phyloP scores from a whole-genome alignment of 768 basidiomycete species.

The Coprinellus micaceus region DNA sequence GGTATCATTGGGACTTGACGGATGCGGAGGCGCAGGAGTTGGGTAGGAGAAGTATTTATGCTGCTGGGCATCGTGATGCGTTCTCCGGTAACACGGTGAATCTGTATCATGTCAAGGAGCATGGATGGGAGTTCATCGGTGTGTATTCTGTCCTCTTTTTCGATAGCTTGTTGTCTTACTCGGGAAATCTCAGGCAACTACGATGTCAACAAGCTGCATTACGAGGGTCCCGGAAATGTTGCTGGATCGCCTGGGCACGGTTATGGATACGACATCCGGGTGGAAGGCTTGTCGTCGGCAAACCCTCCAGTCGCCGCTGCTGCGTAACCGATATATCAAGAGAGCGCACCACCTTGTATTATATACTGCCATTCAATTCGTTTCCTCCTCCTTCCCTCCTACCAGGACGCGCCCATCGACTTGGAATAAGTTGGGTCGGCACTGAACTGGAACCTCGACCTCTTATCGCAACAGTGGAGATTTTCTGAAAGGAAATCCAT shows the following conservation, averaged over 20 bases:
- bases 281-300: slow-evolving; percentile 51
- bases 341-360: slow-evolving; percentile 16
- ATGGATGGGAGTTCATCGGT: slow-evolving; percentile 97
- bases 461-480: background rate
- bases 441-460: too few relatives aligned
- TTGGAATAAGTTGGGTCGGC: too few relatives aligned
- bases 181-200: slow-evolving; percentile 67
- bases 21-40: slow-evolving; percentile 95
- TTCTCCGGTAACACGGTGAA: slow-evolving; percentile 96
- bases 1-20: slow-evolving; percentile 87
- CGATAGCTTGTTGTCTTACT: background rate
- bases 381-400: background rate
- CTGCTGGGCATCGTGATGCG: slow-evolving; percentile 94
- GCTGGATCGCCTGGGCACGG: slow-evolving; percentile 61
- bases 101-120: slow-evolving; percentile 90
- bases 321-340: slow-evolving; percentile 7
- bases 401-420: too few relatives aligned
- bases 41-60: slow-evolving; percentile 89
- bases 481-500: background rate
- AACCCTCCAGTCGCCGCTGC: slow-evolving; percentile 38
- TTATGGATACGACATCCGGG: slow-evolving; percentile 79
- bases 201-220: slow-evolving; percentile 87
- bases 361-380: slow-evolving; percentile 10
- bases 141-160: slow-evolving; percentile 22
- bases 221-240: slow-evolving; percentile 76